phyloP scores from a whole-genome alignment of 1,139 yeast species.

The Meyerozyma carpophila region DNA sequence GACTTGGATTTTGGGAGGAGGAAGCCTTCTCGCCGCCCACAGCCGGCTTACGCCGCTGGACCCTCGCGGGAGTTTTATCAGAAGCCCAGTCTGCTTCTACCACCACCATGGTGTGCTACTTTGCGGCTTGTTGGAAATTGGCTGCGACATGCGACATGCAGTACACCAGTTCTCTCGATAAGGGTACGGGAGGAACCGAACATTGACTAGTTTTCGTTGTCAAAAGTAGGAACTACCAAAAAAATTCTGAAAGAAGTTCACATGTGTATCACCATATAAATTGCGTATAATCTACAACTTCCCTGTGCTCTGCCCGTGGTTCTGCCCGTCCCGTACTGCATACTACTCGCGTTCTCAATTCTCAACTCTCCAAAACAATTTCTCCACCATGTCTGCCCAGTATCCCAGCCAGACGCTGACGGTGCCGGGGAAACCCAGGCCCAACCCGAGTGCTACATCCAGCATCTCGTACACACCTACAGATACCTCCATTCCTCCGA shows the following conservation, averaged over 20 bases:
- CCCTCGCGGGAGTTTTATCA: slow-evolving; percentile 9
- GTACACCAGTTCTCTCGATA: background rate
- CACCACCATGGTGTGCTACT: background rate
- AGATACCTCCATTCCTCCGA: slow-evolving; percentile 60
- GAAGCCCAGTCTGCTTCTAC: background rate
- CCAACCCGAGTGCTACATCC: slow-evolving; percentile 36
- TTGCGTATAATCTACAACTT: background rate
- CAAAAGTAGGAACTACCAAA: too few species aligned
- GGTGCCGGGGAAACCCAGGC: slow-evolving; percentile 21
- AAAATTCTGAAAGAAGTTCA: too few species aligned
- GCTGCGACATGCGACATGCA: slow-evolving; percentile 1
- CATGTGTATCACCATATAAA: too few species aligned
- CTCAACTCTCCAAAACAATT: background rate
- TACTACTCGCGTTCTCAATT: background rate
- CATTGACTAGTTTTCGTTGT: too few species aligned
- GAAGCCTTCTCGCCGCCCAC: background rate
- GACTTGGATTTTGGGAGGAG: slow-evolving; percentile 3
- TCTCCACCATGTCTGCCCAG: slow-evolving; percentile 2
- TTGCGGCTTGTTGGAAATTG: background rate
- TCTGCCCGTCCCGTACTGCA: background rate
- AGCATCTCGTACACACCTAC: slow-evolving; percentile 57
- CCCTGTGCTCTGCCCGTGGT: background rate
- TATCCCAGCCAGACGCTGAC: slow-evolving; percentile 7
- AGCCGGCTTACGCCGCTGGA: slow-evolving; percentile 17
- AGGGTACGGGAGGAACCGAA: too few species aligned